A percentile compares a stretch with the other conserved stretches of the same genome.
phyloP scores from a whole-genome alignment of 2,329 filamentous ascomycete genomes.

The Neonectria faginata region DNA sequence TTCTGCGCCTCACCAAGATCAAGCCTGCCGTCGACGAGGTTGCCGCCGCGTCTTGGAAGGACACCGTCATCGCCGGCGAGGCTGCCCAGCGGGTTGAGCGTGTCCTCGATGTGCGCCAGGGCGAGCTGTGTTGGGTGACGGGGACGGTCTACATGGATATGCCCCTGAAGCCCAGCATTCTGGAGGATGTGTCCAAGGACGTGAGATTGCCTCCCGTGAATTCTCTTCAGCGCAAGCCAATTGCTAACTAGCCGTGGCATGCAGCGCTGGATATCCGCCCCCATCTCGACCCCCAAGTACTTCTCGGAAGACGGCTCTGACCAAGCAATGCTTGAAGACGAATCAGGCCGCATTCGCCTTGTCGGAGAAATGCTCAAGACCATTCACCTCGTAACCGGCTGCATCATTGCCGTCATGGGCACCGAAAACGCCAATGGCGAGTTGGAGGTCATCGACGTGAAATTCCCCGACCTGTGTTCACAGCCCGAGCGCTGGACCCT shows the following conservation, averaged over 20 bases:
- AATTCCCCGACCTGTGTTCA: slow-evolving; percentile 85
- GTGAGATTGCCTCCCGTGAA: slow-evolving; percentile 58
- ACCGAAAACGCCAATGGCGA: slow-evolving; percentile 93
- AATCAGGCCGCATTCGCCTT: slow-evolving; percentile 87
- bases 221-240: background rate
- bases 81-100: slow-evolving; percentile 81
- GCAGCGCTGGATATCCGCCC: slow-evolving; percentile 89
- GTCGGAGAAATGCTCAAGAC: slow-evolving; percentile 76
- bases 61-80: slow-evolving; percentile 82
- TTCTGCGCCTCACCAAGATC: slow-evolving; percentile 86
- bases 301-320: slow-evolving; percentile 69
- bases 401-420: slow-evolving; percentile 92
- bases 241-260: slow-evolving; percentile 1
- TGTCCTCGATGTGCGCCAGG: slow-evolving; percentile 94
- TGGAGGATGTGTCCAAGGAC: slow-evolving; percentile 95
- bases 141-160: slow-evolving; percentile 99
- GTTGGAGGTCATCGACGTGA: slow-evolving; percentile 91
- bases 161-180: slow-evolving; percentile 93
- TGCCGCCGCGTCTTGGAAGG: slow-evolving; percentile 81
- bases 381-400: slow-evolving; percentile 87
- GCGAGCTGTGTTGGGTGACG: slow-evolving; percentile 93
- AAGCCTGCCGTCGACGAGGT: slow-evolving; percentile 84
- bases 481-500: slow-evolving; percentile 85
- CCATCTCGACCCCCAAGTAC: slow-evolving; percentile 82
- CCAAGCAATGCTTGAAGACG: slow-evolving; percentile 92